Base-by-base conservation (phyloP, 352 stramenopile genomes). In the Stephanocyclus meneghinianus region DNA sequence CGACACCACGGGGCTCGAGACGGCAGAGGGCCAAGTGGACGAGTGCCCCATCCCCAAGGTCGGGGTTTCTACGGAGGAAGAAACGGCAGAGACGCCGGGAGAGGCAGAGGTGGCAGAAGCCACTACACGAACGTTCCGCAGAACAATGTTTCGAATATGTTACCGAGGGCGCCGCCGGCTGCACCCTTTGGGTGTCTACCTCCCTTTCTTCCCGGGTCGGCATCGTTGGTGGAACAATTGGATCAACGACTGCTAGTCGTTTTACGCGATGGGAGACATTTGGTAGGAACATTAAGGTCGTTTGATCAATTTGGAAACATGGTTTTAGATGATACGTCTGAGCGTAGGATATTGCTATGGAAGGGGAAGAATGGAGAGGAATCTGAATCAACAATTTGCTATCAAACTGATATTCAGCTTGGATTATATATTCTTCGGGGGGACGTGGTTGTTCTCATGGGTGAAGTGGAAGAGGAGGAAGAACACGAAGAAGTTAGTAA, bases 391-490 rank as follows among this genome's bases (percentile, higher is more conserved):
- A 76, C 77, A 66, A 69, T 82, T 18, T 86, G 66, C 59, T 90
- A 97, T 70, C 98, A 98, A 84, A 96, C 95, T 47, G 96, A 99
- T 76, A 96, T 98, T 69, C 91, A 97, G 70, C 83, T 98, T 53
- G 96, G 96, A 30, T 84, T 99, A n/a, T 98, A 98, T 86, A 95
- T 99, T 76, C 95, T 99, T 56, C 91, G 96, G 86, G 93, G 93
- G 55, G 93, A 96, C 71, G 86, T 82, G 6, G 81, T 96, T 26
- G 91, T 96, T 16, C 74, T 96, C 1, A 71, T 95, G 53, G 93
- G 93, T 67, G 90, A 95, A 79, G 65, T 87, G 26, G 81, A 91
- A 45, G 48, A 61, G 30, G 71, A 86, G 5, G 82, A 89, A 47
- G 65, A 78, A 42, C 44, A 59, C 65, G 8, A 48, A 59, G 56